These are phyloP conservation scores for Diaporthe ampelina DNA, from an alignment of 2,329 filamentous ascomycete genomes.

Conservation along the genomic window DNA sequence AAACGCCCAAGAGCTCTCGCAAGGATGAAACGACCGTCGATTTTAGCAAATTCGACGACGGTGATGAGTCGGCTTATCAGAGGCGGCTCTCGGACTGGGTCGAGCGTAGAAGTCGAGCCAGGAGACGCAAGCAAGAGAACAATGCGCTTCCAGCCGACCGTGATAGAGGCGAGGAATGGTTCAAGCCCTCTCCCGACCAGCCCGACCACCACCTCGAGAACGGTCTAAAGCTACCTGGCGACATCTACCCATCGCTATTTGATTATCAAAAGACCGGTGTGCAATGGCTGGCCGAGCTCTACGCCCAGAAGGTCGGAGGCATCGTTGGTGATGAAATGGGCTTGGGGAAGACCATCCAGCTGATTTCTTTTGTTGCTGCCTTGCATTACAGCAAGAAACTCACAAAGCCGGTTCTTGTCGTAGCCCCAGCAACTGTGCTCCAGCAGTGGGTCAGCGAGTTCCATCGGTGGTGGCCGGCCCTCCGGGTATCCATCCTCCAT, in stretches of 20 bases:
- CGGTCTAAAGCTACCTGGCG: conserved; percentile 86
- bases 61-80: conserved; percentile 86
- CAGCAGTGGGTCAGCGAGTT: conserved; percentile 99
- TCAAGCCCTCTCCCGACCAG: conserved; percentile 86
- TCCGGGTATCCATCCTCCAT: conserved; percentile 94
- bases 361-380: conserved; percentile 85
- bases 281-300: conserved; percentile 94
- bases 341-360: conserved; percentile 85
- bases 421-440: conserved; percentile 94
- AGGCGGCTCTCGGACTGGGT: conserved; percentile 83
- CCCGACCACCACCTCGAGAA: conserved; percentile 82
- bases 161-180: conserved; percentile 76
- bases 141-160: conserved; percentile 49
- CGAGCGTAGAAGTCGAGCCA: conserved; percentile 59
- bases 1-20: conserved; percentile 57
- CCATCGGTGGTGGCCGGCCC: conserved; percentile 99
- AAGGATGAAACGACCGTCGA: conserved; percentile 57
- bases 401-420: conserved; percentile 87
- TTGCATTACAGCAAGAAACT: conserved; percentile 92
- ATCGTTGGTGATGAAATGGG: conserved; percentile 99
- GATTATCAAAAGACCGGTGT: conserved; percentile 98
- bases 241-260: conserved; percentile 92
- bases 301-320: conserved; percentile 89
- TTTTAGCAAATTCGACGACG: conserved; percentile 82
- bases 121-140: conserved; percentile 52